phyloP scores from a whole-genome alignment of 257 asterid species.

The Cynanchum wilfordii region DNA sequence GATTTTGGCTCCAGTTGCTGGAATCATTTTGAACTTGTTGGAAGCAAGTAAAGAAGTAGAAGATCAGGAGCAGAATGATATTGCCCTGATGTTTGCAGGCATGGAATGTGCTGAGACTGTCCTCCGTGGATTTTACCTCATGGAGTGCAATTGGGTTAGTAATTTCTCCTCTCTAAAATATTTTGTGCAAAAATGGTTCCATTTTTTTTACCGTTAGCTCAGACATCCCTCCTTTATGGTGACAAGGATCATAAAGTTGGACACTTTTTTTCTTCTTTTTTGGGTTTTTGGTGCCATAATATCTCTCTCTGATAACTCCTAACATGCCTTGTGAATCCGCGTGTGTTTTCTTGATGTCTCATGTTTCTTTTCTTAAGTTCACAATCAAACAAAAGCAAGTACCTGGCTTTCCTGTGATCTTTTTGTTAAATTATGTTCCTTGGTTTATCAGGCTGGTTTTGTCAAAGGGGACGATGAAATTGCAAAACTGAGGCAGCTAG shows the following conservation, averaged over 20 bases:
- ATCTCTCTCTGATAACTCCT: not conserved
- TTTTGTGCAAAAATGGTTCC: too few species aligned
- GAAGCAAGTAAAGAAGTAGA: constrained; percentile 43
- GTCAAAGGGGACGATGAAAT: constrained; percentile 51
- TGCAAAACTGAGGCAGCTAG: constrained; percentile 52
- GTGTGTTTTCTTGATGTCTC: not conserved
- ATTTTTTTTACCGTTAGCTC: not conserved
- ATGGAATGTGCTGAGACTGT: constrained; percentile 85
- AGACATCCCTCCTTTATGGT: not conserved
- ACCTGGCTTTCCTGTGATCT: not conserved
- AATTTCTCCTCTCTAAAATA: constrained; percentile 1
- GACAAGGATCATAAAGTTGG: not conserved
- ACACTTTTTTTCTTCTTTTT: not conserved
- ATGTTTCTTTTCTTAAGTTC: not conserved
- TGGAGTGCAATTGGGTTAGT: constrained; percentile 80
- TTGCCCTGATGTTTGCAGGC: constrained; percentile 64
- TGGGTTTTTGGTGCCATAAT: not conserved
- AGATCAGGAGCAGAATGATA: constrained; percentile 44
- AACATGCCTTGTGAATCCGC: not conserved
- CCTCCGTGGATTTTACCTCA: constrained; percentile 65
- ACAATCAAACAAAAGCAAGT: not conserved
- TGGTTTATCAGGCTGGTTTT: constrained; percentile 51
- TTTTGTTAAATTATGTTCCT: constrained; percentile 7
- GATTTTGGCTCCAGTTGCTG: constrained; percentile 90
- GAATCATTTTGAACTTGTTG: constrained; percentile 72